Conservation (phyloP, 1,284 basidiomycete species). For the Ustanciosporium gigantosporum region DNA sequence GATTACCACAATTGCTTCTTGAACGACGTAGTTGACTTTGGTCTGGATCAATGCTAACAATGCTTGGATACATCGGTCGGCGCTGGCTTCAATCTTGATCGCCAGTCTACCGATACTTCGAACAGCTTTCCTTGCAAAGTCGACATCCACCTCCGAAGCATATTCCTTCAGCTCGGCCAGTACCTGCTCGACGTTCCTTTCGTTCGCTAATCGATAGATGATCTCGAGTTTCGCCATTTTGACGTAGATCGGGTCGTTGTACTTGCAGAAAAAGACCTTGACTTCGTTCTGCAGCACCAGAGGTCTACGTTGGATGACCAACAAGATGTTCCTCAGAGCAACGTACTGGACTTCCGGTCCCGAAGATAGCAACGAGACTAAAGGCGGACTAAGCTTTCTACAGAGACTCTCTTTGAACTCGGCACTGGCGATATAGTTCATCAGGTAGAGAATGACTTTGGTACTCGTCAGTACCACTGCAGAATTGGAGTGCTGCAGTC, state of each 20-base stretch:
- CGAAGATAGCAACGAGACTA: slow-evolving; percentile 71
- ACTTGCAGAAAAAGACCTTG: slow-evolving; percentile 99
- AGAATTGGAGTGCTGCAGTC: slow-evolving; percentile 91
- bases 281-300: slow-evolving; percentile 93
- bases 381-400: slow-evolving; percentile 92
- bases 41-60: slow-evolving; percentile 87
- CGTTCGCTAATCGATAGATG: slow-evolving; percentile 90
- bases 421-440: slow-evolving; percentile 98
- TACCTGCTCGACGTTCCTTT: slow-evolving; percentile 87
- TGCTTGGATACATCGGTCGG: slow-evolving; percentile 85
- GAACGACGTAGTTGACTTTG: slow-evolving; percentile 93
- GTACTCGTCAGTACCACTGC: slow-evolving; percentile 90
- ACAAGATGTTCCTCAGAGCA: slow-evolving; percentile 90
- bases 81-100: slow-evolving; percentile 90
- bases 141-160: slow-evolving; percentile 95
- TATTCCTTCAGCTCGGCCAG: slow-evolving; percentile 96
- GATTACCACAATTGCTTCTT: slow-evolving; percentile 95
- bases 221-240: slow-evolving; percentile 98
- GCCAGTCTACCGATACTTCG: slow-evolving; percentile 93
- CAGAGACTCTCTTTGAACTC: slow-evolving; percentile 84
- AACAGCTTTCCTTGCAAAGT: slow-evolving; percentile 96
- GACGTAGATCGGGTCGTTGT: slow-evolving; percentile 98
- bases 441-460: slow-evolving; percentile 92
- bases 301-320: slow-evolving; percentile 92
- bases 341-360: slow-evolving; percentile 99